Conservation (phyloP, 2,329 filamentous ascomycete genomes). For the Hysterium pulicare region DNA sequence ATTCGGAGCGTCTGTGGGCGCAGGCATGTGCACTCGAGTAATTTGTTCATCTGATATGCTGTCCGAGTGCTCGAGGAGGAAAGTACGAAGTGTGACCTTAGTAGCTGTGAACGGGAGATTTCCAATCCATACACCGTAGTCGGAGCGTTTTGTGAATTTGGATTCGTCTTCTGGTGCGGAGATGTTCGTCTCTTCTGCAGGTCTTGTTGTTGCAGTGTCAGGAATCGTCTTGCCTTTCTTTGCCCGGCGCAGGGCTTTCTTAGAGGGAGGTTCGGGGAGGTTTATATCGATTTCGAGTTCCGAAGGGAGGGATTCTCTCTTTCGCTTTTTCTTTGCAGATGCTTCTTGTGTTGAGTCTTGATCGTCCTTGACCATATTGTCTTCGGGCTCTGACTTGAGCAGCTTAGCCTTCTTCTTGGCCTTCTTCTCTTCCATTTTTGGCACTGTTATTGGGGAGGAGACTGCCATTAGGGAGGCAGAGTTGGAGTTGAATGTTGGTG, state of each 20-base stretch:
- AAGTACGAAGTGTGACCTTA: constrained; percentile 69
- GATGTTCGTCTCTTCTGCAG: constrained; percentile 24
- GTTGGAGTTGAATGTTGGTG: too few species aligned
- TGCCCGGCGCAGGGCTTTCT: constrained; percentile 82
- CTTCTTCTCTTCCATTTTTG: too few species aligned
- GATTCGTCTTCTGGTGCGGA: constrained; percentile 7
- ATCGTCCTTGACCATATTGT: too few species aligned
- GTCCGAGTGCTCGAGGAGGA: constrained; percentile 67
- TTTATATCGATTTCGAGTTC: constrained; percentile 84
- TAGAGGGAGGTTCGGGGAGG: constrained; percentile 91
- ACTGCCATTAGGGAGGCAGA: too few species aligned
- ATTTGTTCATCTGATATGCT: constrained; percentile 65
- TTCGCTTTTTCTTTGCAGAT: constrained; percentile 43
- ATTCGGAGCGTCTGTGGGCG: constrained; percentile 37
- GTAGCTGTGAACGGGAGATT: constrained; percentile 85
- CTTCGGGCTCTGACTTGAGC: too few species aligned
- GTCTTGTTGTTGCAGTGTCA: constrained; percentile 23
- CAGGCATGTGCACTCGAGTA: constrained; percentile 79
- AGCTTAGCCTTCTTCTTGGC: too few species aligned
- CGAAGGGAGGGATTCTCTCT: constrained; percentile 57
- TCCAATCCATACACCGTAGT: constrained; percentile 90
- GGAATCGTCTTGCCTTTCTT: constrained; percentile 70
- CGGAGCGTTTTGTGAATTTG: constrained; percentile 58
- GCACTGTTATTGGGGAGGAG: too few species aligned
- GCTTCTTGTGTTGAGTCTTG: too few species aligned